These are phyloP conservation scores for Alternaria conjuncta DNA, from an alignment of 2,329 filamentous ascomycete genomes.

Conservation along the genomic window DNA sequence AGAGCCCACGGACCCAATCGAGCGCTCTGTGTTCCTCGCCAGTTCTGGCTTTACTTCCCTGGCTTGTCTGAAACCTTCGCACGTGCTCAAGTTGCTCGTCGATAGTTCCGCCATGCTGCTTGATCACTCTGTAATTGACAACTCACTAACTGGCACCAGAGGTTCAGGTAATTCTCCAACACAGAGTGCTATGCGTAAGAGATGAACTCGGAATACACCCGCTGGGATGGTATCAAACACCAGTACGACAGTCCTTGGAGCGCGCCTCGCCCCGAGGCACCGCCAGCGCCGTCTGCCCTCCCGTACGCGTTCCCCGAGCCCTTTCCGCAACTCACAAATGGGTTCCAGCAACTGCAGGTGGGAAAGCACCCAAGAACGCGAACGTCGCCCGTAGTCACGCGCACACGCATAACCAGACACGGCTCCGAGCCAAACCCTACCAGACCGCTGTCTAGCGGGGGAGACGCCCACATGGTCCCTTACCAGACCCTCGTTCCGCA, in stretches of 20 bases:
- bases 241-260: constrained; percentile 40
- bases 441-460: constrained; percentile 44
- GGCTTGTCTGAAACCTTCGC: constrained; percentile 7
- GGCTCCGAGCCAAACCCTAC: constrained; percentile 40
- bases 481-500: constrained; percentile 31
- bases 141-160: constrained; percentile 36
- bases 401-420: constrained; percentile 46
- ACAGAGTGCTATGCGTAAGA: constrained; percentile 45
- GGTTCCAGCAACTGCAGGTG: constrained; percentile 37
- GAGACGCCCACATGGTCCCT: constrained; percentile 34
- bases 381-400: constrained; percentile 43
- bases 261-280: constrained; percentile 29
- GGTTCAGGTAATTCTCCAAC: constrained; percentile 26
- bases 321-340: constrained; percentile 28
- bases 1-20: constrained; percentile 15
- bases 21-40: constrained; percentile 17
- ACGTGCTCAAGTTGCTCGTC: constrained; percentile 12
- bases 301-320: constrained; percentile 39
- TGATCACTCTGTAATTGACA: neutral
- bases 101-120: constrained; percentile 12
- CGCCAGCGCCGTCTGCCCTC: constrained; percentile 25
- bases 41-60: constrained; percentile 10
- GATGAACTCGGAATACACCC: constrained; percentile 47
- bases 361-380: constrained; percentile 36
- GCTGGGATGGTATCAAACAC: constrained; percentile 42